A percentile compares a stretch with the other conserved stretches of the same genome.
Evolutionary conservation across 345 rosid species (phyloP).

Genomic region (Citrus trifoliata): DNA sequence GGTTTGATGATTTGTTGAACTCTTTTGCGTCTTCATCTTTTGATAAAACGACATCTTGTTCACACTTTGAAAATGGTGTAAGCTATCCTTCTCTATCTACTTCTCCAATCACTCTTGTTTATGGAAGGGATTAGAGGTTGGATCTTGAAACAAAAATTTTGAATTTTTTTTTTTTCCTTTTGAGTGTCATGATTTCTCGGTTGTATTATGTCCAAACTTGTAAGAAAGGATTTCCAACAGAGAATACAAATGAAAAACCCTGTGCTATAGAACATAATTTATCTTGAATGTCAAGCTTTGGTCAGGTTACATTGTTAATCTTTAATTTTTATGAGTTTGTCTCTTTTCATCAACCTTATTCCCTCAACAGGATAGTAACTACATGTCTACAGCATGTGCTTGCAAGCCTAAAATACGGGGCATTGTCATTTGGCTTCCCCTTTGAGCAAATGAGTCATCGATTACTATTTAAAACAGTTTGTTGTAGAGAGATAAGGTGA

Average conservation of each 20-base stretch:
- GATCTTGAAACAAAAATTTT: background rate
- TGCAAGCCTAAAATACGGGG: background rate
- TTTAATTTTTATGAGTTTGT: background rate
- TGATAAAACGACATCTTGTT: constrained; percentile 24
- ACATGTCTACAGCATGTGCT: background rate
- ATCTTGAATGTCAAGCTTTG: background rate
- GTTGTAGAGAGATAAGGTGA: background rate
- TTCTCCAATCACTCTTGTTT: constrained; percentile 32
- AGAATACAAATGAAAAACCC: background rate
- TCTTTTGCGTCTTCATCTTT: constrained; percentile 37
- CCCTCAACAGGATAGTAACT: background rate
- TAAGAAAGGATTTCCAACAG: background rate
- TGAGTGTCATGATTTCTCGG: background rate
- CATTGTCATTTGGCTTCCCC: background rate
- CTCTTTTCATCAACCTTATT: background rate
- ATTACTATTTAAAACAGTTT: background rate
- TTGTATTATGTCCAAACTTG: background rate
- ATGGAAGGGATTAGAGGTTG: background rate
- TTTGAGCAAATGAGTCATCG: background rate
- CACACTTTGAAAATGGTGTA: constrained; percentile 17
- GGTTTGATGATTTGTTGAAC: constrained; percentile 31
- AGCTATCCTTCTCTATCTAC: constrained; percentile 31
- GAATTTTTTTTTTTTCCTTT: background rate
- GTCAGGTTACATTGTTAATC: background rate
- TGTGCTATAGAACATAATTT: background rate